Evolutionary conservation across 176 grass and related monocot genomes (phyloP).

Genomic region (Olyra latifolia): DNA sequence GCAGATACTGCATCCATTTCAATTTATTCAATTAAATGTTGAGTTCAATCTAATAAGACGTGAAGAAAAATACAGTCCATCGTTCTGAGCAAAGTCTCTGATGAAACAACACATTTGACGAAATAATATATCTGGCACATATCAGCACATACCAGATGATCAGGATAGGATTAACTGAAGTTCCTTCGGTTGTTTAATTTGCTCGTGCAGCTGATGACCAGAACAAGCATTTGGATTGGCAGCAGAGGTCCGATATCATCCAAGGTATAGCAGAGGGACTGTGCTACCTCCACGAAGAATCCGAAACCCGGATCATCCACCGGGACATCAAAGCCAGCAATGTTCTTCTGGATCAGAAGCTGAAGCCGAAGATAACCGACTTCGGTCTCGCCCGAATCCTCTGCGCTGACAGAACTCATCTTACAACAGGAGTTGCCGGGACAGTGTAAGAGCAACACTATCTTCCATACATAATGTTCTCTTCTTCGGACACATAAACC

Average conservation of each 20-base stretch:
- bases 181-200: background rate
- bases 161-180: background rate
- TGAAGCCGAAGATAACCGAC: constrained; percentile 34
- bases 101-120: background rate
- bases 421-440: constrained; percentile 35
- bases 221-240: constrained; percentile 25
- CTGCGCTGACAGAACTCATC: constrained; percentile 23
- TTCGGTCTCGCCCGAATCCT: constrained; percentile 37
- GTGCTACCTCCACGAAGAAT: constrained; percentile 40
- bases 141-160: background rate
- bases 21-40: background rate
- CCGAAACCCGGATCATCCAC: constrained; percentile 40
- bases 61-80: background rate
- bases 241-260: constrained; percentile 28
- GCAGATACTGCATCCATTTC: background rate
- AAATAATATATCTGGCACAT: background rate
- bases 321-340: constrained; percentile 44
- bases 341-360: constrained; percentile 30
- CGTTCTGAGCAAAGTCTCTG: background rate
- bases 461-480: background rate
- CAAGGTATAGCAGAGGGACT: constrained; percentile 35
- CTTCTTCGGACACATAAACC: no score
- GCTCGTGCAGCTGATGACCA: constrained; percentile 28
- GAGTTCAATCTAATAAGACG: background rate
- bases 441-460: constrained; percentile 8